phyloP scores from a whole-genome alignment of 371 early-diverging fungal species.

The Mucor racemosus region DNA sequence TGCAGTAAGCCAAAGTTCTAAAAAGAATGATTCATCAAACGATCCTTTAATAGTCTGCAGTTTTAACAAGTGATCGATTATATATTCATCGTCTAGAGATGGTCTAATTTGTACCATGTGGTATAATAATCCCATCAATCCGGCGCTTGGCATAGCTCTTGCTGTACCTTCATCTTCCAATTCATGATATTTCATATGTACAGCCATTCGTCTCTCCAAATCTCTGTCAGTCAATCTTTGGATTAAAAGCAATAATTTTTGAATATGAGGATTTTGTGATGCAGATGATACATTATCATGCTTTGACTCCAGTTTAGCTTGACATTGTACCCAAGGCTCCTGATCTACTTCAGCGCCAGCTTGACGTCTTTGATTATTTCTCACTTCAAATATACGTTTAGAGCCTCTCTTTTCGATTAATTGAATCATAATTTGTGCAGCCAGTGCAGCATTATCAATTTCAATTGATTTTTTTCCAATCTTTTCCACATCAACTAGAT shows the following conservation, averaged over 20 bases:
- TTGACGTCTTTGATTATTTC: conserved; percentile 30
- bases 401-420: conserved; percentile 45
- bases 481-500: not conserved
- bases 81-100: conserved; percentile 39
- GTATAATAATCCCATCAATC: conserved; percentile 51
- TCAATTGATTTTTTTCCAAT: conserved; percentile 7
- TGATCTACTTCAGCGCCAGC: conserved; percentile 6
- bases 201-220: conserved; percentile 45
- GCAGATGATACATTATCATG: conserved; percentile 3
- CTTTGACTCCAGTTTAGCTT: conserved; percentile 6
- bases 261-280: conserved; percentile 39
- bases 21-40: conserved; percentile 55
- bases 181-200: conserved; percentile 58
- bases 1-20: conserved; percentile 52
- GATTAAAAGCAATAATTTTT: conserved; percentile 37
- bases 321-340: conserved; percentile 25
- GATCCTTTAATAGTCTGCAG: conserved; percentile 55
- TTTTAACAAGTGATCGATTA: conserved; percentile 47
- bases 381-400: conserved; percentile 45
- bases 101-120: conserved; percentile 57
- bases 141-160: conserved; percentile 58
- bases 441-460: conserved; percentile 33
- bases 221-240: conserved; percentile 49
- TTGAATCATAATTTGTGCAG: conserved; percentile 45
- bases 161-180: conserved; percentile 61